A percentile compares a stretch with the other conserved stretches of the same genome.
These are phyloP conservation scores for Hippophae tibetana DNA, from an alignment of 306 rosid species.

Conservation along the genomic window DNA sequence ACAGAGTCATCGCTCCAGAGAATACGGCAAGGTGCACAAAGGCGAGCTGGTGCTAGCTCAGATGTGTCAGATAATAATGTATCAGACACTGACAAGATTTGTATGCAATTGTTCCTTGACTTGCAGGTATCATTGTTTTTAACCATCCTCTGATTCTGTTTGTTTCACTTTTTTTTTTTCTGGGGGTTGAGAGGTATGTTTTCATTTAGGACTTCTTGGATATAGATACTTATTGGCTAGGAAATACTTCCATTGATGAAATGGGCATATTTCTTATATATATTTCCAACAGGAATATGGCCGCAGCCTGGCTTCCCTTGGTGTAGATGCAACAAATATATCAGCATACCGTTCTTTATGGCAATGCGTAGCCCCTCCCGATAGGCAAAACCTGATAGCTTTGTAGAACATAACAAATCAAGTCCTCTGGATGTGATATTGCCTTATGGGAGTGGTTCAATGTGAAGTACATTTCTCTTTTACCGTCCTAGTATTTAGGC, in stretches of 20 bases:
- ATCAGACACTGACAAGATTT: conserved; percentile 68
- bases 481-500: no score
- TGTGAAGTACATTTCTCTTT: no score
- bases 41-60: conserved; percentile 81
- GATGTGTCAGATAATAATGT: conserved; percentile 73
- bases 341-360: conserved; percentile 59
- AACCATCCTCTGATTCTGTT: not conserved
- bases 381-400: conserved; percentile 33
- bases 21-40: conserved; percentile 81
- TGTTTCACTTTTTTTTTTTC: not conserved
- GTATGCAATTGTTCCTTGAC: conserved; percentile 91
- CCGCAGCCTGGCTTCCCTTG: conserved; percentile 56
- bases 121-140: conserved; percentile 45
- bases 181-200: conserved; percentile 2
- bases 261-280: conserved; percentile 21
- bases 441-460: not conserved
- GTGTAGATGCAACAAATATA: conserved; percentile 59
- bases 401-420: conserved; percentile 19
- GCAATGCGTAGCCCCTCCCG: conserved; percentile 79
- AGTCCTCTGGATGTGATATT: conserved; percentile 22
- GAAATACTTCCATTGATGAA: not conserved
- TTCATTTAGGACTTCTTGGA: not conserved
- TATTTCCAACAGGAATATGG: conserved; percentile 67
- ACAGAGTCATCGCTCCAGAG: conserved; percentile 83
- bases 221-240: no score